Evolutionary conservation across 2,329 filamentous ascomycete species (phyloP).

Genomic region (Colletotrichum kahawae): DNA sequence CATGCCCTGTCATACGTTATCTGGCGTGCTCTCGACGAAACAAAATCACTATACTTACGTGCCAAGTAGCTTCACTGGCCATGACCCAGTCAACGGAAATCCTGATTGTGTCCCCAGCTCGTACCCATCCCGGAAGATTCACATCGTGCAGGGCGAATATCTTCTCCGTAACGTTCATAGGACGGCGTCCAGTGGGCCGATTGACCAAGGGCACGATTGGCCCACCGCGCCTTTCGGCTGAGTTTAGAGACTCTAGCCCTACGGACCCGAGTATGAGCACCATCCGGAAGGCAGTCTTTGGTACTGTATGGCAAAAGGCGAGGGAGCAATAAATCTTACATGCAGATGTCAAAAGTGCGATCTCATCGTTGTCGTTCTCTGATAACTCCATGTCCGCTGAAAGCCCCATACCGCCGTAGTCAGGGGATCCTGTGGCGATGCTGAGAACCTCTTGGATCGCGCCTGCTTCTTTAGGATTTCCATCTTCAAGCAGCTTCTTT

Average conservation of each 20-base stretch:
- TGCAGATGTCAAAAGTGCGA: not conserved
- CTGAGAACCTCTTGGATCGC: not conserved
- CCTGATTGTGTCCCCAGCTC: slow-evolving; percentile 43
- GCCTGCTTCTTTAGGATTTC: not conserved
- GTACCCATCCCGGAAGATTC: slow-evolving; percentile 34
- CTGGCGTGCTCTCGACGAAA: slow-evolving; percentile 4
- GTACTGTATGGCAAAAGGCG: not conserved
- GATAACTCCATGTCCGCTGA: not conserved
- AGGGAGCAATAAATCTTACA: not conserved
- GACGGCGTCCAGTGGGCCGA: not conserved
- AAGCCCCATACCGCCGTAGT: slow-evolving; percentile 9
- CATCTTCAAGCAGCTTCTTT: not conserved
- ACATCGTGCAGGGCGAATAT: slow-evolving; percentile 48
- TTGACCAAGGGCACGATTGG: not conserved
- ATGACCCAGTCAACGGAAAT: slow-evolving; percentile 52
- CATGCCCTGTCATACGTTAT: not conserved
- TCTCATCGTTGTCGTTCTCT: not conserved
- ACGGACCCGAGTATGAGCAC: not conserved
- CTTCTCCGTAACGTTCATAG: slow-evolving; percentile 50
- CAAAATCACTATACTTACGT: slow-evolving; percentile 27
- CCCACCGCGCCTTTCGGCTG: not conserved
- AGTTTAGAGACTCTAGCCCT: slow-evolving; percentile 11
- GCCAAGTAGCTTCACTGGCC: slow-evolving; percentile 47
- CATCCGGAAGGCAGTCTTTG: not conserved
- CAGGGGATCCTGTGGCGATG: not conserved